phyloP scores from a whole-genome alignment of 2,329 filamentous ascomycete species.

The Fusarium bulbicola region DNA sequence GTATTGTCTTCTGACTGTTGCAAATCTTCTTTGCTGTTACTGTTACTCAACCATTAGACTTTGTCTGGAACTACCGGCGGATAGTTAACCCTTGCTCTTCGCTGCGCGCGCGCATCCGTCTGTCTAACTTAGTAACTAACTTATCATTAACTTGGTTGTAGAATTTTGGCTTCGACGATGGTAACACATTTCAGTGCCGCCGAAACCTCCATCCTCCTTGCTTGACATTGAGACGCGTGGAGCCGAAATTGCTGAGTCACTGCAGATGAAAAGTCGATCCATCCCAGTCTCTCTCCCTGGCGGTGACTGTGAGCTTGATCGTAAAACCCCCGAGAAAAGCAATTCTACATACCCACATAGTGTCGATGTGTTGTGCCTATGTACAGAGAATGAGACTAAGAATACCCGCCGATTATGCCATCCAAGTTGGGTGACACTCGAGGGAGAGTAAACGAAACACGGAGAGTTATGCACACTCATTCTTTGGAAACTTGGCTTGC shows the following conservation, averaged over 20 bases:
- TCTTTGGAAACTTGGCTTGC: conserved; percentile 20
- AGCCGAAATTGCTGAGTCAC: conserved; percentile 17
- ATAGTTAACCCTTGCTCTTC: neutral
- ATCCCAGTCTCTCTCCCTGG: conserved; percentile 15
- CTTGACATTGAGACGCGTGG: neutral
- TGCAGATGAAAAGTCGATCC: neutral
- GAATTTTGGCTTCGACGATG: neutral
- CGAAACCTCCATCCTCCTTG: neutral
- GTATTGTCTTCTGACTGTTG: conserved; percentile 2
- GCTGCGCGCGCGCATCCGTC: neutral
- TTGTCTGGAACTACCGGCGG: neutral
- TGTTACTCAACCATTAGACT: neutral
- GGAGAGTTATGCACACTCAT: conserved; percentile 11
- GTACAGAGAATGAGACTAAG: neutral
- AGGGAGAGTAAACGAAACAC: conserved; percentile 3
- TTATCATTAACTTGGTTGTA: neutral
- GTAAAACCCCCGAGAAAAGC: conserved; percentile 34
- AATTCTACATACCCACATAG: conserved; percentile 17
- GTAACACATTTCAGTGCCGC: neutral
- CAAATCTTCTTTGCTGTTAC: neutral
- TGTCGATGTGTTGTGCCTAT: neutral
- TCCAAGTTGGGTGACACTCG: neutral
- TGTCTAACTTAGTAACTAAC: neutral
- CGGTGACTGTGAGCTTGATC: conserved; percentile 20
- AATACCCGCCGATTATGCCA: conserved; percentile 2